A percentile compares a stretch with the other conserved stretches of the same genome.
These are phyloP conservation scores for Hymenoscyphus salicellus DNA, from an alignment of 2,329 filamentous ascomycete genomes.

Conservation along the genomic window DNA sequence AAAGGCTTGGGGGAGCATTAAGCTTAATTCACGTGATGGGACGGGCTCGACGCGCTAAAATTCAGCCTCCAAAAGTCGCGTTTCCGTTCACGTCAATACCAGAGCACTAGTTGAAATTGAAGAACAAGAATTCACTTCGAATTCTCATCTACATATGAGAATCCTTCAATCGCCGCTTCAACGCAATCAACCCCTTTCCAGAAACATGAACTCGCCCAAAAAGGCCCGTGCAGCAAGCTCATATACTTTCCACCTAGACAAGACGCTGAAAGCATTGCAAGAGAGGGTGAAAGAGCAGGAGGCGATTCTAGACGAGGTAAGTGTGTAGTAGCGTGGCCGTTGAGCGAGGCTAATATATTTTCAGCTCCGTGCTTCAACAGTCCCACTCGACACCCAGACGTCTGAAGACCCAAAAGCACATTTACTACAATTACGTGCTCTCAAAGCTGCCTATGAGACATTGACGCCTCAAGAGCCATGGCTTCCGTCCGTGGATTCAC, in stretches of 20 bases:
- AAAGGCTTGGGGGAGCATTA: neutral
- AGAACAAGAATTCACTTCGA: neutral
- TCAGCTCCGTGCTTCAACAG: conserved; percentile 32
- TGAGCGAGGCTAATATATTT: conserved; percentile 11
- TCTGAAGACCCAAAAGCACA: conserved; percentile 37
- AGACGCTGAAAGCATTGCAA: conserved; percentile 66
- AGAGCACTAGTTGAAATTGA: neutral
- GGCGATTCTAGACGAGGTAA: conserved; percentile 47
- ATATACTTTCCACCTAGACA: conserved; percentile 57
- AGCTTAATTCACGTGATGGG: neutral
- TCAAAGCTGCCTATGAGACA: conserved; percentile 65
- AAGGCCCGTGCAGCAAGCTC: conserved; percentile 37
- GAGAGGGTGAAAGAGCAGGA: conserved; percentile 54
- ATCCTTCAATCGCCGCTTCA: neutral
- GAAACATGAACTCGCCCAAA: conserved; percentile 14
- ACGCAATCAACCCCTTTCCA: neutral
- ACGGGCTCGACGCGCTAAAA: neutral
- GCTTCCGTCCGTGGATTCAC: conserved; percentile 64
- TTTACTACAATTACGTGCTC: conserved; percentile 45
- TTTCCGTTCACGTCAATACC: neutral
- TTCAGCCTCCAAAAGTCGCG: neutral
- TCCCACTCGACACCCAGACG: conserved; percentile 27
- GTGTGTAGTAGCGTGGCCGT: neutral
- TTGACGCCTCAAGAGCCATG: conserved; percentile 61
- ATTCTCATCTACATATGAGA: neutral